Evolutionary conservation across 208 protist species (phyloP).

Genomic region (Naegleria gruberi): DNA sequence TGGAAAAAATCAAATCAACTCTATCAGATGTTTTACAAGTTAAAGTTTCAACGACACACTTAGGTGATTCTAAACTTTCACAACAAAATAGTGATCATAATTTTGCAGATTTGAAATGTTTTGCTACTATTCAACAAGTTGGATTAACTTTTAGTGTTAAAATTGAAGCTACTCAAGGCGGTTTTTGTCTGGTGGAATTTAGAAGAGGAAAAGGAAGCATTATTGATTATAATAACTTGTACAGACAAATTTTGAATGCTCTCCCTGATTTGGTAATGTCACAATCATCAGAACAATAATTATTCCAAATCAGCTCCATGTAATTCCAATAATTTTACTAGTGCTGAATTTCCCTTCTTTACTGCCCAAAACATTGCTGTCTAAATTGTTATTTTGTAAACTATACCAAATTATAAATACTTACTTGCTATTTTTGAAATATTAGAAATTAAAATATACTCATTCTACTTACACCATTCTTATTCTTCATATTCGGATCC

Average conservation of each 20-base stretch:
- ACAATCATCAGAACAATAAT: neutral
- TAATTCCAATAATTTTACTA: too few species aligned
- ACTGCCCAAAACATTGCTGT: too few species aligned
- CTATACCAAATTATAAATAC: too few species aligned
- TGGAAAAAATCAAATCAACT: neutral
- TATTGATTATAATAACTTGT: conserved; percentile 34
- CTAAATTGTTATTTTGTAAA: too few species aligned
- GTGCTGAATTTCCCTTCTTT: too few species aligned
- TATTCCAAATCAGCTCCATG: too few species aligned
- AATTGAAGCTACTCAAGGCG: neutral
- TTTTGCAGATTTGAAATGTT: neutral
- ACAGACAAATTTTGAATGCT: conserved; percentile 2
- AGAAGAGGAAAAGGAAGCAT: conserved; percentile 33
- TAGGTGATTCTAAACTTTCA: neutral
- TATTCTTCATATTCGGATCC: too few species aligned
- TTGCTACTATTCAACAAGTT: neutral
- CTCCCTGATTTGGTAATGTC: neutral
- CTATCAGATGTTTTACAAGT: neutral
- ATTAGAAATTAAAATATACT: too few species aligned
- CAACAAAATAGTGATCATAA: neutral
- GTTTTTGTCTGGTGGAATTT: conserved; percentile 33
- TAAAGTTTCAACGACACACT: neutral
- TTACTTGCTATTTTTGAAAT: too few species aligned
- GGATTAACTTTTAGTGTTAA: neutral
- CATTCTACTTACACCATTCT: too few species aligned